Conservation (phyloP, 768 basidiomycete genomes). For the Glaciozyma martinii region DNA sequence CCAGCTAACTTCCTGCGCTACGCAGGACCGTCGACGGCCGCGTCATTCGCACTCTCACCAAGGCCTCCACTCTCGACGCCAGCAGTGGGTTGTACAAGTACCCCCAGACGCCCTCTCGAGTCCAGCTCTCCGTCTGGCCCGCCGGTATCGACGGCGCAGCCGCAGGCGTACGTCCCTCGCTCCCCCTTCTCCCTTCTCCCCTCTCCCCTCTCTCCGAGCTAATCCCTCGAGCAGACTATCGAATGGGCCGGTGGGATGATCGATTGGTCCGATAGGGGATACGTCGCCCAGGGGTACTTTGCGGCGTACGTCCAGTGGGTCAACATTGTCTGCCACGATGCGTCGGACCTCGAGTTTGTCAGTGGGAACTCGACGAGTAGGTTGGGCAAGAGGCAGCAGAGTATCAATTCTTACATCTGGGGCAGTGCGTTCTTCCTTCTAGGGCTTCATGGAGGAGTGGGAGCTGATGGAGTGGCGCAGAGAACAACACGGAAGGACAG, state of each 20-base stretch:
- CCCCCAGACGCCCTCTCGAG: slow-evolving; percentile 38
- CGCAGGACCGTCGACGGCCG: slow-evolving; percentile 24
- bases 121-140: slow-evolving; percentile 41
- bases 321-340: slow-evolving; percentile 34
- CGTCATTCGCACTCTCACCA: slow-evolving; percentile 34
- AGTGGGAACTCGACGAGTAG: slow-evolving; percentile 8
- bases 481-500: slow-evolving; percentile 26
- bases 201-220: neutral
- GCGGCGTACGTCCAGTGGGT: slow-evolving; percentile 36
- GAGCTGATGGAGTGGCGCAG: neutral
- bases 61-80: slow-evolving; percentile 31
- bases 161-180: slow-evolving; percentile 26
- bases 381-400: slow-evolving; percentile 14
- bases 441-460: neutral
- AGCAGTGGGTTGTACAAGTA: slow-evolving; percentile 31
- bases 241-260: slow-evolving; percentile 41
- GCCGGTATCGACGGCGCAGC: slow-evolving; percentile 33
- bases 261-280: slow-evolving; percentile 35
- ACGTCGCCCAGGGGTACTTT: slow-evolving; percentile 35
- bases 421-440: slow-evolving; percentile 17
- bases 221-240: slow-evolving; percentile 28
- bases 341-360: slow-evolving; percentile 8
- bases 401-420: slow-evolving; percentile 18
- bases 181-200: no score
- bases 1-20: neutral